phyloP scores from a whole-genome alignment of 768 basidiomycete species.

The Tricholomella constricta region DNA sequence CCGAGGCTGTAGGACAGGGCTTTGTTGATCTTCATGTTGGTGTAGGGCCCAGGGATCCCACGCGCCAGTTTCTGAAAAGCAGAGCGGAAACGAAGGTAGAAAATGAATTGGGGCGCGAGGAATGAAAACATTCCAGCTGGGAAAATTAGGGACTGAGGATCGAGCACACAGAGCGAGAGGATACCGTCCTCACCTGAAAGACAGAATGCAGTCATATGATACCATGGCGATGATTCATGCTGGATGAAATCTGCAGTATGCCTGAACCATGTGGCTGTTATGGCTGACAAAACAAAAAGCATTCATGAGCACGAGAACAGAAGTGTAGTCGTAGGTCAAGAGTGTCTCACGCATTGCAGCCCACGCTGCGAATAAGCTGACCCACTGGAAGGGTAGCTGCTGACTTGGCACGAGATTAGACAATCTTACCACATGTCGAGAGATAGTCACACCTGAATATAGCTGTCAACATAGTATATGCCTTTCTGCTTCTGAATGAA shows the following conservation, averaged over 20 bases:
- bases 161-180: background rate
- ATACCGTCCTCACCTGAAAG: background rate
- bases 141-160: background rate
- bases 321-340: background rate
- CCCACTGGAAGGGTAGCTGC: slow-evolving; percentile 11
- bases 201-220: slow-evolving; percentile 9
- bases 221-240: slow-evolving; percentile 11
- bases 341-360: slow-evolving; percentile 9
- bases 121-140: slow-evolving; percentile 14
- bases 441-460: slow-evolving; percentile 3
- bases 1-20: slow-evolving; percentile 8
- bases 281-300: background rate
- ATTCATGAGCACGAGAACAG: background rate
- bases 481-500: slow-evolving; percentile 11
- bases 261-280: slow-evolving; percentile 4
- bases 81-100: slow-evolving; percentile 8
- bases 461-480: slow-evolving; percentile 10
- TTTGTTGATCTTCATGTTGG: slow-evolving; percentile 7
- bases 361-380: slow-evolving; percentile 5
- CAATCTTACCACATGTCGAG: no score
- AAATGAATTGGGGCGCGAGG: slow-evolving; percentile 5
- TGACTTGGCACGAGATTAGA: background rate
- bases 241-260: background rate
- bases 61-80: slow-evolving; percentile 9
- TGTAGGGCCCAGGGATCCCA: slow-evolving; percentile 9